These are phyloP conservation scores for Neoconidiobolus thromboides DNA, from an alignment of 371 early-diverging fungal species.

Conservation along the genomic window DNA sequence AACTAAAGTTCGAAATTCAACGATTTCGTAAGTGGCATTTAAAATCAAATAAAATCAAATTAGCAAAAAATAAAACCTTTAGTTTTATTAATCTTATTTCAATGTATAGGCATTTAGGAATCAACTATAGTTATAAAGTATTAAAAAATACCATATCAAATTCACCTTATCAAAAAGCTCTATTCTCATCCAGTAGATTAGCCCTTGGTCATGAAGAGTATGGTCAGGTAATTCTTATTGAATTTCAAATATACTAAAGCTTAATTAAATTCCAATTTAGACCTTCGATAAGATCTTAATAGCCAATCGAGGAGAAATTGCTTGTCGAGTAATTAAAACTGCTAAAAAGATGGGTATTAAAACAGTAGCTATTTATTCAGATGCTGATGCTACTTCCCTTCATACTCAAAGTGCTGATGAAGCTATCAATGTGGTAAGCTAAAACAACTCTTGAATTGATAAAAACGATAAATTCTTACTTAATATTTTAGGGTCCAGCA, in stretches of 20 bases:
- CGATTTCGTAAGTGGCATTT: too few relatives aligned
- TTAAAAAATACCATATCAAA: too few relatives aligned
- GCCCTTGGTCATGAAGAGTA: background rate
- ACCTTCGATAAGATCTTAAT: slow-evolving; percentile 84
- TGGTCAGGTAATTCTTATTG: background rate
- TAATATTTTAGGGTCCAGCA: slow-evolving; percentile 24
- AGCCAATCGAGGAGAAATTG: slow-evolving; percentile 94
- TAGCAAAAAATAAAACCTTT: too few relatives aligned
- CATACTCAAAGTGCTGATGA: slow-evolving; percentile 58
- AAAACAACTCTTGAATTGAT: too few relatives aligned
- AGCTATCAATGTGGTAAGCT: slow-evolving; percentile 34
- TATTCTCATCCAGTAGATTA: background rate
- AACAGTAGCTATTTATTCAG: slow-evolving; percentile 86
- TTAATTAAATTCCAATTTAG: slow-evolving; percentile 7
- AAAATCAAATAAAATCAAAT: too few relatives aligned
- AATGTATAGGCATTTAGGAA: too few relatives aligned
- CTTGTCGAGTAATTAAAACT: slow-evolving; percentile 78
- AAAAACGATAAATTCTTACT: background rate
- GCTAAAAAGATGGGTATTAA: slow-evolving; percentile 63
- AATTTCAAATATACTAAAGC: too few relatives aligned
- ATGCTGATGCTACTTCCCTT: slow-evolving; percentile 57
- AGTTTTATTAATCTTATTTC: too few relatives aligned
- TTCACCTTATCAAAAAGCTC: too few relatives aligned
- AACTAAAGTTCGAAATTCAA: too few relatives aligned
- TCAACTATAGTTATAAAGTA: too few relatives aligned